Percentiles rank a stretch among this genome's conserved stretches.
Evolutionary conservation across 2,329 filamentous ascomycete species (phyloP).

Genomic region (Diaporthe eres): DNA sequence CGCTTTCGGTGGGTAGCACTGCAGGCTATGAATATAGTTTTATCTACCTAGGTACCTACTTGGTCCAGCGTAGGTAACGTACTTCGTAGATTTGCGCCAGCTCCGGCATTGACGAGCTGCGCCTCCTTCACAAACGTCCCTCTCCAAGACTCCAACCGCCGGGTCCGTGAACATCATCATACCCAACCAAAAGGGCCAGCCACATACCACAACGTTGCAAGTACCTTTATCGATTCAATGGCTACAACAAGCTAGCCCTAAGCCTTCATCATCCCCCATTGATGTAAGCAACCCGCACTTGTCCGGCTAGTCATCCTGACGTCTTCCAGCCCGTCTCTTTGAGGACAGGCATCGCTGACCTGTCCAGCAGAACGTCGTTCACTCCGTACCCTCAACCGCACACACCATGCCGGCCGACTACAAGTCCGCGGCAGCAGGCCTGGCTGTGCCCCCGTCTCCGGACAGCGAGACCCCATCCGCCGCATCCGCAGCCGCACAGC

Average conservation of each 20-base stretch:
- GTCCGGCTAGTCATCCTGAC: not conserved
- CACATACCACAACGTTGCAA: not conserved
- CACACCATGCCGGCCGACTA: conserved; percentile 66
- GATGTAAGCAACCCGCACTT: conserved; percentile 2
- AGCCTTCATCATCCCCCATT: not conserved
- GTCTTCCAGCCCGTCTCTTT: not conserved
- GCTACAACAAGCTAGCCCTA: conserved; percentile 25
- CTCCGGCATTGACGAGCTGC: conserved; percentile 9
- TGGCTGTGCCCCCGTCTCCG: conserved; percentile 58
- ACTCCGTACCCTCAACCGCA: conserved; percentile 9
- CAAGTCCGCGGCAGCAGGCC: conserved; percentile 63
- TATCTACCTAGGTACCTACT: not conserved
- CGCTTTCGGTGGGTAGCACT: conserved; percentile 1
- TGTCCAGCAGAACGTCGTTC: not conserved
- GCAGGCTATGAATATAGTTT: not conserved
- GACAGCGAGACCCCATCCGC: conserved; percentile 46
- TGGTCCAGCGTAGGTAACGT: not conserved
- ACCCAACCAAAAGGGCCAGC: not conserved
- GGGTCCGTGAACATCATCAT: not conserved
- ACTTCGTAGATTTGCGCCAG: not conserved
- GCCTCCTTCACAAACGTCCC: conserved; percentile 1
- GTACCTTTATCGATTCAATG: conserved; percentile 26
- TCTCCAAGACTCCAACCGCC: not conserved
- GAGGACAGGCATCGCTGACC: not conserved
- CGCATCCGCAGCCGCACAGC: conserved; percentile 51